phyloP scores from a whole-genome alignment of 2,329 filamentous ascomycete genomes.

The Fusarium tjaetaba region DNA sequence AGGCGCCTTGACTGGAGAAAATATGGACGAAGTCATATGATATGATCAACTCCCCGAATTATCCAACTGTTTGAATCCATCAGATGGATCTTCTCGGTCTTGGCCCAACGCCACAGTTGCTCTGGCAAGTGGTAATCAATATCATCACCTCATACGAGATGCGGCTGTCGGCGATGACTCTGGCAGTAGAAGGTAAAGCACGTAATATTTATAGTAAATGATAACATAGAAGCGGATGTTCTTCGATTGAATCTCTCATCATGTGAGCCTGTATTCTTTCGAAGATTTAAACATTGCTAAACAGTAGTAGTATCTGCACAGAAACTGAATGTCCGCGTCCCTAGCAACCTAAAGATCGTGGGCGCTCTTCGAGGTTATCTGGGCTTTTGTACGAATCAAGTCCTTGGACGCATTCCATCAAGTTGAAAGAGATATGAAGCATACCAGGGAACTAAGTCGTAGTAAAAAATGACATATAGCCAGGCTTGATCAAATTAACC shows the following conservation, averaged over 20 bases:
- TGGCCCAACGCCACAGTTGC: not conserved
- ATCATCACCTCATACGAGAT: not conserved
- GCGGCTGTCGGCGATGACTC: not conserved
- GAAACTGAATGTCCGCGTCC: not conserved
- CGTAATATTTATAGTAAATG: not conserved
- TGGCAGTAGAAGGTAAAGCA: not conserved
- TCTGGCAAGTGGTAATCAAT: not conserved
- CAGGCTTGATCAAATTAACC: not conserved
- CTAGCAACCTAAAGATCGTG: not conserved
- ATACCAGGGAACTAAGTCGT: not conserved
- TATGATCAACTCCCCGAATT: slow-evolving; percentile 32
- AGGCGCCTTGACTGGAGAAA: not conserved
- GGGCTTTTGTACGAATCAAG: not conserved
- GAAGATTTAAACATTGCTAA: not conserved
- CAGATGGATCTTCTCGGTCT: not conserved
- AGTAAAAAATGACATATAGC: not conserved
- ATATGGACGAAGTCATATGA: slow-evolving; percentile 5
- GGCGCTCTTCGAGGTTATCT: not conserved
- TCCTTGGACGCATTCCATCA: not conserved
- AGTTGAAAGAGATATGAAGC: no score
- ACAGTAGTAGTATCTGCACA: not conserved
- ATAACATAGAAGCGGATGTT: not conserved
- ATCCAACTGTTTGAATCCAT: not conserved
- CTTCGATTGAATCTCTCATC: no score
- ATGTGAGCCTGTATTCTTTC: no score